phyloP scores from a whole-genome alignment of 208 protist species.

The Leishmania arabica region DNA sequence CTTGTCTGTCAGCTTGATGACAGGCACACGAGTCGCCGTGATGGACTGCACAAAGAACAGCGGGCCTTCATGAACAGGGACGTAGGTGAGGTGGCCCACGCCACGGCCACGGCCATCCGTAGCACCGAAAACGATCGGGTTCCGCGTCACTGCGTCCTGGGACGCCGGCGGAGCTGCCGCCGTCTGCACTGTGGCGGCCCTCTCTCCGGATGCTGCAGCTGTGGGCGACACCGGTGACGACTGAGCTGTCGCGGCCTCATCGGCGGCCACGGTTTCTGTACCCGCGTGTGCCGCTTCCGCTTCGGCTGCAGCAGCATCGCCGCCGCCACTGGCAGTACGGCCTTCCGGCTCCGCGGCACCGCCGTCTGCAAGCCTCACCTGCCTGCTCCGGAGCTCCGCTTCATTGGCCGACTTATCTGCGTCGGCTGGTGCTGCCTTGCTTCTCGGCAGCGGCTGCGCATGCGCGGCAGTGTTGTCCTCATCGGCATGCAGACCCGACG shows the following conservation, averaged over 20 bases:
- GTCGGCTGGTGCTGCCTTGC: background rate
- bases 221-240: background rate
- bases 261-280: background rate
- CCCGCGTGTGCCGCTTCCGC: background rate
- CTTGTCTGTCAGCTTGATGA: conserved; percentile 84
- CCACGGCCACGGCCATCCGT: conserved; percentile 7
- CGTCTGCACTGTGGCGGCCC: background rate
- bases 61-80: conserved; percentile 65
- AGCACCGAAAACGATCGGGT: background rate
- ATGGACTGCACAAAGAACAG: conserved; percentile 80
- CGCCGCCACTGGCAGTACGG: background rate
- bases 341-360: background rate
- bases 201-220: background rate
- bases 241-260: background rate
- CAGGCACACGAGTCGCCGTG: conserved; percentile 74
- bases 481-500: background rate
- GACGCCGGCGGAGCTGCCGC: background rate
- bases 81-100: conserved; percentile 24
- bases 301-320: conserved; percentile 7
- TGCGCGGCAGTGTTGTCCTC: background rate
- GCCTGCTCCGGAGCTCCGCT: too few species aligned
- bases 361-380: background rate
- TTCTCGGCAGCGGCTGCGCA: background rate
- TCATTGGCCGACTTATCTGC: background rate
- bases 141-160: background rate